Evolutionary conservation across 257 asterid species (phyloP), one percentile per base, ranked within the genome.

Genomic region (Plantago major): DNA sequence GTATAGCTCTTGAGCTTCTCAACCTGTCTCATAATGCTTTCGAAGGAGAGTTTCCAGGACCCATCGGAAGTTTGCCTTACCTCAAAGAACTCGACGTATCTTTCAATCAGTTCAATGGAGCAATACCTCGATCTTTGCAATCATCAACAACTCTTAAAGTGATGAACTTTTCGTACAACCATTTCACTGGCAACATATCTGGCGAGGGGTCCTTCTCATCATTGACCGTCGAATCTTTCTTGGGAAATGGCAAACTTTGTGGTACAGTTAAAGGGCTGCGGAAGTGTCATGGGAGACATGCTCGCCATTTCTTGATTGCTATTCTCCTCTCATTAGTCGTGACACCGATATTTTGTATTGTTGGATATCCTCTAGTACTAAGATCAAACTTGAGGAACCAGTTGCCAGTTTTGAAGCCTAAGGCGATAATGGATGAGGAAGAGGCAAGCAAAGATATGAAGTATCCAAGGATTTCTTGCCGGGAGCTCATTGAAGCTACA

Each of bases 401-500:
- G 17, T 11, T 71, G 22, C 68, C 76, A 10, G 42, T 76, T 53
- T 42, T 67, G 7, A 75, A 46, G 10, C 50, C 60, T 3, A 78
- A 79, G 55, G 70, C 62, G 16, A 15, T 55, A 4, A 73, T 60
- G 38, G 77, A 76, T 16, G 86, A 64, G 33, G 87, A 73, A 52
- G 74, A 56, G 18, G 69, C 44, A 13, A 71, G 26, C 38, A 74
- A 74, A 33, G 89, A 86, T 59, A 64, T 47, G 16, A 78, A 81
- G 43, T 81, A 84, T 61, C 95, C 89, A 5, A 69, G 84, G 58
- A 79, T 89, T n/a, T 82, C 97, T 0, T 79, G 74, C 18, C 59
- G 49, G 46, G 85, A 89, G 62, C 91, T 89, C 12, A 38, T 78
- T 7, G 92, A 86, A 64, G 97, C 95, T 2, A 89, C 95, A 0